phyloP scores from a whole-genome alignment of 2,329 filamentous ascomycete genomes.

The Magnaporthiopsis poae region DNA sequence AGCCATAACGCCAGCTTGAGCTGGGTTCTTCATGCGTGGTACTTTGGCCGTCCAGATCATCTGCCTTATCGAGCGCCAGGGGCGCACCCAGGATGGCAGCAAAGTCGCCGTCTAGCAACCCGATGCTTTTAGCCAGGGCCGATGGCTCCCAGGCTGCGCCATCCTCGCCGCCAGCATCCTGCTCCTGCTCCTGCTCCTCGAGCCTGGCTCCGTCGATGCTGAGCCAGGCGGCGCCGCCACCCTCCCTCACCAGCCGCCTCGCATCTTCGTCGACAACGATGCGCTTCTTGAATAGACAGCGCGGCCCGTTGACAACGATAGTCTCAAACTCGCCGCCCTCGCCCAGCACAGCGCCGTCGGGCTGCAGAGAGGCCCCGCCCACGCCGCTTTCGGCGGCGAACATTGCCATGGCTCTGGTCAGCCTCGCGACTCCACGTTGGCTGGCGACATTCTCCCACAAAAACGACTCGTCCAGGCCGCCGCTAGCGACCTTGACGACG shows the following conservation, averaged over 20 bases:
- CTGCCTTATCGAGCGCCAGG: conserved; percentile 4
- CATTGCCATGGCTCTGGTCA: conserved; percentile 46
- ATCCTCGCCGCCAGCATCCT: conserved; percentile 7
- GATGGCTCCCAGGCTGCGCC: not conserved
- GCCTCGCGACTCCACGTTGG: conserved; percentile 32
- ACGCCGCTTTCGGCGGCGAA: conserved; percentile 54
- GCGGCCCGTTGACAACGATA: conserved; percentile 71
- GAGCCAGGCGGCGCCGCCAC: conserved; percentile 69
- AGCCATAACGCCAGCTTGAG: not conserved
- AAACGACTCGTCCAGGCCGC: conserved; percentile 70
- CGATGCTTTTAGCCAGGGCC: conserved; percentile 44
- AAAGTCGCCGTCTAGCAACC: conserved; percentile 57
- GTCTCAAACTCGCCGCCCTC: conserved; percentile 97
- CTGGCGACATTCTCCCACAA: conserved; percentile 73
- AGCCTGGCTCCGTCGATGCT: conserved; percentile 45
- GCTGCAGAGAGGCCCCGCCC: conserved; percentile 33
- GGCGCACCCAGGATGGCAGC: conserved; percentile 28
- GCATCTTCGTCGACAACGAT: conserved; percentile 52
- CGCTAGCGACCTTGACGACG: conserved; percentile 89
- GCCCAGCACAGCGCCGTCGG: conserved; percentile 49
- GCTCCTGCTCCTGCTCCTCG: conserved; percentile 4
- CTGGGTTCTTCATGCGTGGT: not conserved
- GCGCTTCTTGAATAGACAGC: conserved; percentile 53
- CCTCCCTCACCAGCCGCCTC: conserved; percentile 49
- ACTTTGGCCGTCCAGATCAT: not conserved